Evolutionary conservation across 1,284 basidiomycete genomes (phyloP), one percentile per base, ranked within the genome.

Genomic region (Phaffia rhodozyma): DNA sequence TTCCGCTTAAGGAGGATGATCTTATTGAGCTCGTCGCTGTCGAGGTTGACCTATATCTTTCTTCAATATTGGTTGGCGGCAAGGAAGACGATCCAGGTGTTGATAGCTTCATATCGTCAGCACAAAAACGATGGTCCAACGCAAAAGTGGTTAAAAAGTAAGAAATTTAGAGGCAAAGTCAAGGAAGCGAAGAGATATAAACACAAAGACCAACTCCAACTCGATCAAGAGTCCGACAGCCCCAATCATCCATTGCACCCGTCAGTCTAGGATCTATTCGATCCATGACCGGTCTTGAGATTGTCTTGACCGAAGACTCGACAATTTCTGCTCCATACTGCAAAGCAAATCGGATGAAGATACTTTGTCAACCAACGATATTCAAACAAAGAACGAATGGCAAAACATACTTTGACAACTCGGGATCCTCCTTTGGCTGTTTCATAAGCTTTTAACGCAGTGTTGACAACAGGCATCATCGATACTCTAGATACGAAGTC

Each of bases 311-410:
- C 52, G 86, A 85, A 2, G 84, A 87, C 75, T 91, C 90, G 77
- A 92, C 84, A 79, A 91, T 86, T 72, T 86, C 86, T 25, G 87
- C 89, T 63, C 89, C 87, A 72, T 90, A 91, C 87, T 90, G 64
- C 6, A 16, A 29, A 48, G 49, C 32, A 21, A 16, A 43, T 43
- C 16, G 5, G 20, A 25, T 23, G 25, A 5, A 18, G 30, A 25
- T 7, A 43, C 13, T 11, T 43, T 16, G 57, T 60, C 50, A 50
- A 57, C 29, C 32, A 43, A n/a, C 4, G 60, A 47, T 50, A 54
- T 20, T 9, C 23, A 25, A 29, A 21, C 50, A 30, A 43, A 23
- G 43, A 34, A 56, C 18, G 54, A 43, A 53, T 18, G n/a, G 55
- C 34, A 5, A 47, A 9, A 65, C 72, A 32, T 55, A 76, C 86